Conservation (phyloP, 495 filamentous ascomycete species). For the Haplographium delicatum region DNA sequence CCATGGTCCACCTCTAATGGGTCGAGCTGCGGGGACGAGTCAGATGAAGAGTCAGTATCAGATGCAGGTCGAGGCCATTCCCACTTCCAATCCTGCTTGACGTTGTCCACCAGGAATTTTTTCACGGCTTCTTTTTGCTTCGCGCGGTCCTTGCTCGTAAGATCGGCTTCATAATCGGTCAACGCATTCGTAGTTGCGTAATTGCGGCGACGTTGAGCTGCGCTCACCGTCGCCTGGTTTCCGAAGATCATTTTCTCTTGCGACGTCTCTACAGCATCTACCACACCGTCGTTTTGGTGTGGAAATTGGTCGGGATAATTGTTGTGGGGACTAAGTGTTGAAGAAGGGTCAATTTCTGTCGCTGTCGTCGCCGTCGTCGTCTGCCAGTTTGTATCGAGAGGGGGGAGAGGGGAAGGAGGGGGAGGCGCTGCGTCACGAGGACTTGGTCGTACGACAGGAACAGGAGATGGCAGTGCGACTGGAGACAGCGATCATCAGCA, state of each 20-base stretch:
- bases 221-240: not conserved
- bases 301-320: not conserved
- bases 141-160: conserved; percentile 47
- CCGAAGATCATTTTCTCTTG: conserved; percentile 20
- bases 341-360: not conserved
- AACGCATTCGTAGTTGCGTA: conserved; percentile 23
- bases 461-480: conserved; percentile 9
- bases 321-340: not conserved
- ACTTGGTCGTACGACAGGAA: conserved; percentile 1
- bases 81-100: conserved; percentile 53
- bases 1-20: conserved; percentile 1
- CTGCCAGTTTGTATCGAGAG: no score
- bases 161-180: conserved; percentile 45
- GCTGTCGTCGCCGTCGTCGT: not conserved
- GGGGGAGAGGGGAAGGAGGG: not conserved
- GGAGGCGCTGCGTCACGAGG: conserved; percentile 13
- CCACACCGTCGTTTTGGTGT: conserved; percentile 1
- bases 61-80: conserved; percentile 23
- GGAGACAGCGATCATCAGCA: conserved; percentile 8
- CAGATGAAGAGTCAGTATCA: conserved; percentile 3
- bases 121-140: conserved; percentile 50
- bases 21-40: not conserved
- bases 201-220: conserved; percentile 19
- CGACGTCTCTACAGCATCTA: not conserved
- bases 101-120: conserved; percentile 44